A percentile compares a stretch with the other conserved stretches of the same genome.
Evolutionary conservation across 345 rosid genomes (phyloP).

Genomic region (Excoecaria cochinchinensis): DNA sequence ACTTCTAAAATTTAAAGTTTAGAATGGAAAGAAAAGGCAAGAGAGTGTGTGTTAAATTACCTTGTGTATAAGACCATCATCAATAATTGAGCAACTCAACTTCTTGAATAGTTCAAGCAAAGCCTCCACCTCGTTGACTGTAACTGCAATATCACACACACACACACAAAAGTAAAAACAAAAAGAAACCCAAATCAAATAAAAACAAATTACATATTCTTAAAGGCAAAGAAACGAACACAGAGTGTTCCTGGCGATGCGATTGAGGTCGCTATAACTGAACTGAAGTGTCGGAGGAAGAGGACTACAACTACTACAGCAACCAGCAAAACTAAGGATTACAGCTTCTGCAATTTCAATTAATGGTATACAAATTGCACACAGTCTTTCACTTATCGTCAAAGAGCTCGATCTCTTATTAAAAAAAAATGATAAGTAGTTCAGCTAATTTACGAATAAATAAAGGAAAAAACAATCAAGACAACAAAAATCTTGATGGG

Average conservation of each 20-base stretch:
- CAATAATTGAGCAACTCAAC: constrained; percentile 22
- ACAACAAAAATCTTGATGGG: not conserved
- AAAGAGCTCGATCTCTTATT: constrained; percentile 32
- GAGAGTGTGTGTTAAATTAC: not conserved
- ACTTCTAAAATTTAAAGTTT: not conserved
- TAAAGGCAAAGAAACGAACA: constrained; percentile 21
- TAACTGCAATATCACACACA: constrained; percentile 17
- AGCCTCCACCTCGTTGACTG: constrained; percentile 27
- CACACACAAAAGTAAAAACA: no score
- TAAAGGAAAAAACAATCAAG: not conserved
- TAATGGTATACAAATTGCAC: constrained; percentile 36
- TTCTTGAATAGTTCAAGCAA: constrained; percentile 30
- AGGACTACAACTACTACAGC: constrained; percentile 32
- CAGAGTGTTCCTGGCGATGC: constrained; percentile 33
- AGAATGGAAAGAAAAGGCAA: not conserved
- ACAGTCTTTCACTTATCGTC: constrained; percentile 26
- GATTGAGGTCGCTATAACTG: constrained; percentile 34
- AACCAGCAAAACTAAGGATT: constrained; percentile 28
- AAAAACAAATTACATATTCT: not conserved
- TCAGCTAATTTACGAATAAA: not conserved
- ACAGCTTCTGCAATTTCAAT: constrained; percentile 26
- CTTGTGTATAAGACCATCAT: constrained; percentile 26
- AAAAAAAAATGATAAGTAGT: not conserved
- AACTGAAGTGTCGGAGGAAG: constrained; percentile 19
- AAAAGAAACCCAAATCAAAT: not conserved